phyloP scores from a whole-genome alignment of 2,329 filamentous ascomycete species.

The Fusarium praegraminearum region DNA sequence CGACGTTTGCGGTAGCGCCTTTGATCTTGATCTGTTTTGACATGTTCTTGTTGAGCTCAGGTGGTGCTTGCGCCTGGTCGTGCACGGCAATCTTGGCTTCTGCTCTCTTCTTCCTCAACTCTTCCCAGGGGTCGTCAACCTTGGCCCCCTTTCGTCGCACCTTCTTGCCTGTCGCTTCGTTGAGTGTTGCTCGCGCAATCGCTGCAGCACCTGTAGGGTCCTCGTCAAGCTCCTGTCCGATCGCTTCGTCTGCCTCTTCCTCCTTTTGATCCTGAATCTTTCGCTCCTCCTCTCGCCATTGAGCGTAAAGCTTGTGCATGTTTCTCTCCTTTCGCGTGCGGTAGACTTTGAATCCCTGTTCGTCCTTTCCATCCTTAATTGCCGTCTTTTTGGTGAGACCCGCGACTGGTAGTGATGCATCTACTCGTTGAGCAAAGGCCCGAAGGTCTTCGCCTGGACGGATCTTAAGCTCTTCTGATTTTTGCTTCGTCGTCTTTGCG shows the following conservation, averaged over 20 bases:
- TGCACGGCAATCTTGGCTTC: conserved; percentile 64
- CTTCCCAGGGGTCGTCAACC: conserved; percentile 82
- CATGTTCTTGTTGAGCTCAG: conserved; percentile 70
- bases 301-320: conserved; percentile 83
- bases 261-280: conserved; percentile 73
- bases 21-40: conserved; percentile 52
- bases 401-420: conserved; percentile 82
- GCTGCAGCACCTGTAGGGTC: conserved; percentile 63
- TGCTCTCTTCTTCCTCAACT: conserved; percentile 74
- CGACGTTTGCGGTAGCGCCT: conserved; percentile 53
- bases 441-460: conserved; percentile 84
- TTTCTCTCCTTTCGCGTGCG: conserved; percentile 87
- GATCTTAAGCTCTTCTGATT: conserved; percentile 70
- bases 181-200: conserved; percentile 58
- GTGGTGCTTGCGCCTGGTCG: conserved; percentile 79
- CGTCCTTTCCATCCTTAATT: conserved; percentile 70
- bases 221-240: conserved; percentile 72
- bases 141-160: conserved; percentile 62
- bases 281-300: conserved; percentile 77
- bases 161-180: conserved; percentile 51
- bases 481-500: conserved; percentile 42
- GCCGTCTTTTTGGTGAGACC: conserved; percentile 73
- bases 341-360: conserved; percentile 73
- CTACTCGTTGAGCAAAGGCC: conserved; percentile 85
- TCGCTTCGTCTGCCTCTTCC: conserved; percentile 73